Conservation (phyloP, 768 basidiomycete species). For the Termitomyces sp. region DNA sequence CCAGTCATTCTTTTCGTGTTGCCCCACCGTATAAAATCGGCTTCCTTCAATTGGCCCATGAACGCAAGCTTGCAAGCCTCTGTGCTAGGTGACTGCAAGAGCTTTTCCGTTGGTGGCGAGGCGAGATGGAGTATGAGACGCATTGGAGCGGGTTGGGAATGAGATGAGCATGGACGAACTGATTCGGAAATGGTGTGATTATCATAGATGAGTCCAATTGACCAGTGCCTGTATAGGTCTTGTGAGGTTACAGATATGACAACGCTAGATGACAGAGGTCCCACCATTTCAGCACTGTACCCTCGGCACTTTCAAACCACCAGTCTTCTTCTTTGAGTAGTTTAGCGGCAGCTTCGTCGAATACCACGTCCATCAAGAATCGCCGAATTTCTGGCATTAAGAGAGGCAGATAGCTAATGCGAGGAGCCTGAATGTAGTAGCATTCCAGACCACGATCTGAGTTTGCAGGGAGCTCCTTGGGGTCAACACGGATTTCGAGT, state of each 20-base stretch:
- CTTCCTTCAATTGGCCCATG: conserved; percentile 95
- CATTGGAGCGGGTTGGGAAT: conserved; percentile 45
- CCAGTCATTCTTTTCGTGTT: conserved; percentile 92
- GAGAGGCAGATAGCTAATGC: conserved; percentile 90
- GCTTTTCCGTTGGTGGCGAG: conserved; percentile 81
- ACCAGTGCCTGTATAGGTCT: conserved; percentile 81
- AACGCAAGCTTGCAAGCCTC: conserved; percentile 92
- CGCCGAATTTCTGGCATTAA: conserved; percentile 83
- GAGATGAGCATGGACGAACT: conserved; percentile 40
- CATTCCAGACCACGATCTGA: conserved; percentile 86
- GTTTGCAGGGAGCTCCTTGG: conserved; percentile 85
- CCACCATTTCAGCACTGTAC: conserved; percentile 82
- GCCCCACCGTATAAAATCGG: conserved; percentile 95
- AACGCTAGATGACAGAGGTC: conserved; percentile 18
- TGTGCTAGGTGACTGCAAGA: conserved; percentile 70
- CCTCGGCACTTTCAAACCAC: conserved; percentile 95
- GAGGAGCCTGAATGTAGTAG: conserved; percentile 86
- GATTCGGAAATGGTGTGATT: conserved; percentile 66
- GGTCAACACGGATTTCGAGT: conserved; percentile 82
- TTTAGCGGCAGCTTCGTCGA: conserved; percentile 79
- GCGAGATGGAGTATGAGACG: conserved; percentile 84
- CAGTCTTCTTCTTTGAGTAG: conserved; percentile 82
- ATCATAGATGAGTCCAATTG: conserved; percentile 91
- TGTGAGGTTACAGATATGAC: conserved; percentile 5
- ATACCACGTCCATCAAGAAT: conserved; percentile 87